Conservation (phyloP, 177 flowering plant species). For the Vitis hybrid region DNA sequence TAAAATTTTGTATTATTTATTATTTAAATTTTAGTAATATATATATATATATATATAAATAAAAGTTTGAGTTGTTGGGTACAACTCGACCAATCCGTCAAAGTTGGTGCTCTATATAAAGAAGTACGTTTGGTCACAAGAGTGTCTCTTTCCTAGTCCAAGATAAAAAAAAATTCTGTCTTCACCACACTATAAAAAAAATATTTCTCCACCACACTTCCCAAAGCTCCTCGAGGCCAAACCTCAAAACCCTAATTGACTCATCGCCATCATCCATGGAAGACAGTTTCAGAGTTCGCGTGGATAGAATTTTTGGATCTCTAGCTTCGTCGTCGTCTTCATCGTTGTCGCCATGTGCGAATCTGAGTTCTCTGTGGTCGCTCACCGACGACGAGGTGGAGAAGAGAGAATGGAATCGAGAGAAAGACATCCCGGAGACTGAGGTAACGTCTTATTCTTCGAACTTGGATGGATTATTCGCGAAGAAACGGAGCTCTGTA, state of each 20-base stretch:
- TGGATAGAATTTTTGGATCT: slow-evolving; percentile 67
- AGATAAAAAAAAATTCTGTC: too few species aligned
- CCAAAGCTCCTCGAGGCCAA: background rate
- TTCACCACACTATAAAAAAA: too few species aligned
- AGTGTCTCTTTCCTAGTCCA: too few species aligned
- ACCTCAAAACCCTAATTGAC: slow-evolving; percentile 8
- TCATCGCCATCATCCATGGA: slow-evolving; percentile 47
- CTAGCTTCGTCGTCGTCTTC: slow-evolving; percentile 29
- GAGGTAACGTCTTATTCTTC: slow-evolving; percentile 20
- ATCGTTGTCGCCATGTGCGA: slow-evolving; percentile 12
- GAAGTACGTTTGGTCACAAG: too few species aligned
- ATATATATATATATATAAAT: too few species aligned
- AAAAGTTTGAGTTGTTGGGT: too few species aligned
- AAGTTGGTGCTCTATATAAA: too few species aligned
- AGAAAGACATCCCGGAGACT: slow-evolving; percentile 25
- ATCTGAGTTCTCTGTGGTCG: slow-evolving; percentile 53
- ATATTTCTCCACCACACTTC: too few species aligned
- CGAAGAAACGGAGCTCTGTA: slow-evolving; percentile 1
- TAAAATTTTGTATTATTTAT: too few species aligned
- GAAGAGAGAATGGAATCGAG: slow-evolving; percentile 64
- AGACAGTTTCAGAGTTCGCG: slow-evolving; percentile 73
- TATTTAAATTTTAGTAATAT: too few species aligned
- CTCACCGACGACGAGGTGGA: slow-evolving; percentile 76
- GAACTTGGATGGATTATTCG: background rate
- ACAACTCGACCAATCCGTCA: too few species aligned